Base-by-base conservation (phyloP, 2,329 filamentous ascomycete species). In the Didymella arachidicola region DNA sequence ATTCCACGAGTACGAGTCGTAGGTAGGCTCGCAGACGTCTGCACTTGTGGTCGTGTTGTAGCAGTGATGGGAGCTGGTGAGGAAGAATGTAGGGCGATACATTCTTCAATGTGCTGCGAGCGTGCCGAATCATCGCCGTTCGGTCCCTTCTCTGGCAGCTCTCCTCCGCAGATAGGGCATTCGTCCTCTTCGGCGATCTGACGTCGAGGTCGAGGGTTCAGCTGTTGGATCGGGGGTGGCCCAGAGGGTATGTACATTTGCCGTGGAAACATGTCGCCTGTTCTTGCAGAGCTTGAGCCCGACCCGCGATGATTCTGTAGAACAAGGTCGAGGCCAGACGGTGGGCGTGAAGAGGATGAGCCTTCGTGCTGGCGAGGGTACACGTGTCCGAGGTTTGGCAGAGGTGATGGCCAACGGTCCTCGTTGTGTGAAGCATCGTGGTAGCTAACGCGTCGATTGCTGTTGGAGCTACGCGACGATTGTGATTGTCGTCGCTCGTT, bases 101-200 rank as follows among this genome's bases (percentile, higher is more conserved):
- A 81, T 12, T 75, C 71, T 52, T 77, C 70, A 16, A 84, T 77
- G 57, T 84, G 82, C 14, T 72, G 69, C 60, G 80, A 79, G 26
- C 82, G 74, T 3, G 72, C 70, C 1, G 65, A 60, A 22, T 81
- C 79, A 16, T 79, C 78, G 7, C 74, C 75, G 25, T 74, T 62
- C 1, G 70, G 67, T 4, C 69, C 74, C 53, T 73, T 76, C 2
- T 86, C 83, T 0, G 90, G 89, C 3, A 93, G 81, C 75, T 92
- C 89, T 36, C 81, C 78, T 69, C 91, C 89, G 67, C 91, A 94
- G 43, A 93, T 84, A 0, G 90, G 90, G 61, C 91, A 94, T 68
- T 92, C 89, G 71, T 93, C 90, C 70, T 93, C 90, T 72, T 93
- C 91, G 2, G 73, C 66, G 12, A 82, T 72, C 51, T 75, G 67